Evolutionary conservation across 345 rosid species (phyloP).

Genomic region (Syzygium aqueum): DNA sequence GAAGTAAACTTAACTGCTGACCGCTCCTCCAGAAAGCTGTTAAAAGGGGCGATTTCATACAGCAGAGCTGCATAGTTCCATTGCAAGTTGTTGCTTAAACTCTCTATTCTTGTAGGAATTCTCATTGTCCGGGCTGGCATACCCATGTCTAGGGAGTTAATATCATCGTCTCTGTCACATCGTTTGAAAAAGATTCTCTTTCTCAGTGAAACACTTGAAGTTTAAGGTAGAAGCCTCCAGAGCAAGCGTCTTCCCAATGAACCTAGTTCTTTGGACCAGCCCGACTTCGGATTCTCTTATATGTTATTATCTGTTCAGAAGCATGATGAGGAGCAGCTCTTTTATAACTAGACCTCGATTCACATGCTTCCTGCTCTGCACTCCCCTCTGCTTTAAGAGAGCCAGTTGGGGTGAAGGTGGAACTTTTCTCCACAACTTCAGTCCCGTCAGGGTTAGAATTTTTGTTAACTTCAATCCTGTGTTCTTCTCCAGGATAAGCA

Average conservation of each 20-base stretch:
- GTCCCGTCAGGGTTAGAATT: not conserved
- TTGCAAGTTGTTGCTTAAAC: not conserved
- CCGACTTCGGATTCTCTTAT: not conserved
- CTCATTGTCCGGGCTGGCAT: not conserved
- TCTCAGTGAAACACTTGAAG: not conserved
- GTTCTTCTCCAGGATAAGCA: not conserved
- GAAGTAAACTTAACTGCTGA: not conserved
- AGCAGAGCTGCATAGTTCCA: not conserved
- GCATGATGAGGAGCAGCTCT: not conserved
- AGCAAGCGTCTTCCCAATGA: not conserved
- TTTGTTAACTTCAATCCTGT: not conserved
- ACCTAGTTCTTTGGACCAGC: not conserved
- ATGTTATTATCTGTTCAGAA: not conserved
- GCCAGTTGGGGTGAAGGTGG: not conserved
- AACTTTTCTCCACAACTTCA: not conserved
- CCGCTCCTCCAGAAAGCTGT: not conserved
- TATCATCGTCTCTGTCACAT: not conserved
- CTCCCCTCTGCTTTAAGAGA: not conserved
- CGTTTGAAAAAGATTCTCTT: not conserved
- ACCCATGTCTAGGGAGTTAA: not conserved
- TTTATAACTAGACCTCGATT: not conserved
- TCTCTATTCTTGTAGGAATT: not conserved
- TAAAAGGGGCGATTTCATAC: not conserved
- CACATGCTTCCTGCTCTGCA: not conserved
- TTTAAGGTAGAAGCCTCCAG: not conserved